A percentile compares a stretch with the other conserved stretches of the same genome.
Evolutionary conservation across 345 rosid genomes (phyloP).

Genomic region (Psidium guajava): DNA sequence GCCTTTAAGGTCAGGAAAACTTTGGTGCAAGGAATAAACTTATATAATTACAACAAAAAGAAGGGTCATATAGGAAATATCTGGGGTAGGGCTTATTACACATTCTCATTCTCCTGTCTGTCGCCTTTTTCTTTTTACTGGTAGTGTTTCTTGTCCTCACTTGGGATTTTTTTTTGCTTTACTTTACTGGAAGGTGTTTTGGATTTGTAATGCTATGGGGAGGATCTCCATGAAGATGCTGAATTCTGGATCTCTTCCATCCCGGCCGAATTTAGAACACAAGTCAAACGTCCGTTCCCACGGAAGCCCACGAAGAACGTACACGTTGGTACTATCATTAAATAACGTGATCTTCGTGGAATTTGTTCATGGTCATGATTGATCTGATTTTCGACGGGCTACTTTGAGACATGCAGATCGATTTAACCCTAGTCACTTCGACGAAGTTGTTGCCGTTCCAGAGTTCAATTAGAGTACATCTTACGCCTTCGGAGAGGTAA

Average conservation of each 20-base stretch:
- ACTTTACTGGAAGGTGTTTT: not conserved
- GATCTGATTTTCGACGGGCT: fast-evolving
- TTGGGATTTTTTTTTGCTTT: not conserved
- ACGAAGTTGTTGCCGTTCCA: fast-evolving
- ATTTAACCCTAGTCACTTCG: not conserved
- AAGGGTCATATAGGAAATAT: not conserved
- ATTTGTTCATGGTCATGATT: not conserved
- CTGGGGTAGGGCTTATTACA: not conserved
- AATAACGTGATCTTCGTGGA: not conserved
- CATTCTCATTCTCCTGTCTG: not conserved
- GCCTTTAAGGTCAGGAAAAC: not conserved
- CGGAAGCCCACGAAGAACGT: not conserved
- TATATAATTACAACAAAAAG: not conserved
- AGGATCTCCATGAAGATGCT: not conserved
- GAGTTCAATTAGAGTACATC: fast-evolving
- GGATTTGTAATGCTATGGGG: not conserved
- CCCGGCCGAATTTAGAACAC: not conserved
- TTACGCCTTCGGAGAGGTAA: fast-evolving
- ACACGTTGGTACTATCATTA: not conserved
- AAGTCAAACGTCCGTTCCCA: not conserved
- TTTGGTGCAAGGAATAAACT: not conserved
- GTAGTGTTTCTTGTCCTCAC: not conserved
- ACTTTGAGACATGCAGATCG: not conserved
- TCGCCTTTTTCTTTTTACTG: not conserved
- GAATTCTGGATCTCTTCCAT: not conserved